Base-by-base conservation (phyloP, 1,284 basidiomycete species). In the Polyporus tsugae region DNA sequence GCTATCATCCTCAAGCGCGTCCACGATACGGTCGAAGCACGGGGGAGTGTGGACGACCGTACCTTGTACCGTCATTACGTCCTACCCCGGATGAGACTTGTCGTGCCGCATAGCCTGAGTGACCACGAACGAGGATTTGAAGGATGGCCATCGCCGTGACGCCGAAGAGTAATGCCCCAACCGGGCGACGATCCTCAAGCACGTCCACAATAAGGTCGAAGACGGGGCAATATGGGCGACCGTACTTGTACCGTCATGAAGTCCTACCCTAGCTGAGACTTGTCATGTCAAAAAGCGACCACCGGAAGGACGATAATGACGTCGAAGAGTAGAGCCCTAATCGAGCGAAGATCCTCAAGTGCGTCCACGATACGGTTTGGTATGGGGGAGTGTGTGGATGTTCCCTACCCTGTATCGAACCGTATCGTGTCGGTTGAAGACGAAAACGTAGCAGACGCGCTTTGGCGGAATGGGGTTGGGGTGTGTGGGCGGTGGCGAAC, bases 1-100 rank as follows among this genome's bases (percentile, higher is more conserved):
- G 58, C 58, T 38, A 60, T n/a, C 13, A 42, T 60, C 58, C 36
- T 39, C 58, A 60, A 60, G 39, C 58, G 58, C 58, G 58, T 60
- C 58, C 58, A 60, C 39, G 55, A 38, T 7, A 1, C 6, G 22
- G 35, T 58, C 36, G 10, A 36, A 9, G 36, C 33, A 22, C 17
- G 55, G 19, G 55, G 55, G 55, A 58, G 55, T 58, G 35, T 58
- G 38, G 58, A 3, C 39, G 58, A 41, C 39, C 39, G 36, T 60
- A 55, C 57, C 15, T 39, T n/a, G 35, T 59, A 59, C 38, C 36
- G 57, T 39, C 35, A 59, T 15, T 39, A 13, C 19, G 57, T 25
- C 57, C 36, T 39, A 59, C 38, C n/a, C 38, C 36, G n/a, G 36
- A n/a, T 19, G 35, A 58, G 55, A 38, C 35, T 57, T 19, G n/a